A percentile compares a stretch with the other conserved stretches of the same genome.
Evolutionary conservation across 352 stramenopile species (phyloP).

Genomic region (Globisporangium emineosum): DNA sequence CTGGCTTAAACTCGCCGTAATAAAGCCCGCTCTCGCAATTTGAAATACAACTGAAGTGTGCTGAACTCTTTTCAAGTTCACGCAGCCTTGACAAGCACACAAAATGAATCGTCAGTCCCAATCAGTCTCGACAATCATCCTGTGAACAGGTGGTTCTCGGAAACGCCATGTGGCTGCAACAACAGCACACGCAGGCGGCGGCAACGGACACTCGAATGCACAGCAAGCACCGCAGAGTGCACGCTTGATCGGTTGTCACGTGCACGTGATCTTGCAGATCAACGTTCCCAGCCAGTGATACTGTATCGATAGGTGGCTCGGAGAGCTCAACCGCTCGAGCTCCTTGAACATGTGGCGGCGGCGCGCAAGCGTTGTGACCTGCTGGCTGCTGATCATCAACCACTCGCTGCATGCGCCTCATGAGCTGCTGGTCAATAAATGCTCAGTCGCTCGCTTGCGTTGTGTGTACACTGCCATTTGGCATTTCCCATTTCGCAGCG

Average conservation of each 20-base stretch:
- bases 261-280: not conserved
- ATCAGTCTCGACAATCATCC: no score
- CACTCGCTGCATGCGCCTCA: not conserved
- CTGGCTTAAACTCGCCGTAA: no score
- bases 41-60: no score
- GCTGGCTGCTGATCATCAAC: not conserved
- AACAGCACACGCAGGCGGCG: not conserved
- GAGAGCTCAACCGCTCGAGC: not conserved
- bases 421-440: not conserved
- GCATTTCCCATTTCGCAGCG: conserved; percentile 1
- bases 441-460: not conserved
- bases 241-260: not conserved
- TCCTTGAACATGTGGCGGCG: not conserved
- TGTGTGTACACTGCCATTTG: no score
- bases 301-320: no score
- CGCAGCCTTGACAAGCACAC: no score
- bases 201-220: not conserved
- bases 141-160: not conserved
- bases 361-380: not conserved
- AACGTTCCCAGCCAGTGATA: not conserved
- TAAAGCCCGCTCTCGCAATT: no score
- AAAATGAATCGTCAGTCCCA: no score
- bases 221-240: not conserved
- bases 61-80: no score
- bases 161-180: not conserved